phyloP scores from a whole-genome alignment of 2,329 filamentous ascomycete genomes.

The Penicillium sumatraense region DNA sequence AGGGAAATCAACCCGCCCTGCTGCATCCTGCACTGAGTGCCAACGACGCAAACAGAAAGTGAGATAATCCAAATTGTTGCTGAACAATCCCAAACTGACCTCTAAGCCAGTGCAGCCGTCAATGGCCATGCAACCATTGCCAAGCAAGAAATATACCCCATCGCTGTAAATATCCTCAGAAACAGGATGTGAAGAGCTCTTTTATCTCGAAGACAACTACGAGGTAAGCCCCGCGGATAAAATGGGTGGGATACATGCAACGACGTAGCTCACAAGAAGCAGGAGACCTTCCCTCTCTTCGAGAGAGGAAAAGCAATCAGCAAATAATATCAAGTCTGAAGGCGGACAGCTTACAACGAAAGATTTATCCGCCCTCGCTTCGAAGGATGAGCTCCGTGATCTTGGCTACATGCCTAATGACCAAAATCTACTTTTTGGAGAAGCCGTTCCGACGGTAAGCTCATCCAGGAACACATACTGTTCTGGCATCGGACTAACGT shows the following conservation, averaged over 20 bases:
- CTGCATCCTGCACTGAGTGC: conserved; percentile 52
- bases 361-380: conserved; percentile 2
- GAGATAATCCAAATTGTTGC: conserved; percentile 14
- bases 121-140: conserved; percentile 59
- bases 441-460: conserved; percentile 5
- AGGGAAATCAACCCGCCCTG: conserved; percentile 18
- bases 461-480: background rate
- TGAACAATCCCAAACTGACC: background rate
- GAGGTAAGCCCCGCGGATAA: conserved; percentile 11
- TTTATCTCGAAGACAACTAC: conserved; percentile 5
- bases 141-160: conserved; percentile 54
- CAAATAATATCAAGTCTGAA: background rate
- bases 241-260: background rate
- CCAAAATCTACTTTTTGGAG: conserved; percentile 13
- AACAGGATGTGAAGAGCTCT: conserved; percentile 27
- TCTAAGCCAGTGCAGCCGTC: conserved; percentile 49
- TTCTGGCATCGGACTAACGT: background rate
- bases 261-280: background rate
- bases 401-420: conserved; percentile 16
- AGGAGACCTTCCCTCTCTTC: background rate
- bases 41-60: conserved; percentile 58
- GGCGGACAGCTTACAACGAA: background rate
- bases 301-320: background rate
- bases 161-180: conserved; percentile 51
- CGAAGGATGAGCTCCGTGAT: conserved; percentile 13